Evolutionary conservation across 805 yeast genomes (phyloP), one percentile per base, ranked within the genome.

Genomic region (Lachancea thermotolerans): DNA sequence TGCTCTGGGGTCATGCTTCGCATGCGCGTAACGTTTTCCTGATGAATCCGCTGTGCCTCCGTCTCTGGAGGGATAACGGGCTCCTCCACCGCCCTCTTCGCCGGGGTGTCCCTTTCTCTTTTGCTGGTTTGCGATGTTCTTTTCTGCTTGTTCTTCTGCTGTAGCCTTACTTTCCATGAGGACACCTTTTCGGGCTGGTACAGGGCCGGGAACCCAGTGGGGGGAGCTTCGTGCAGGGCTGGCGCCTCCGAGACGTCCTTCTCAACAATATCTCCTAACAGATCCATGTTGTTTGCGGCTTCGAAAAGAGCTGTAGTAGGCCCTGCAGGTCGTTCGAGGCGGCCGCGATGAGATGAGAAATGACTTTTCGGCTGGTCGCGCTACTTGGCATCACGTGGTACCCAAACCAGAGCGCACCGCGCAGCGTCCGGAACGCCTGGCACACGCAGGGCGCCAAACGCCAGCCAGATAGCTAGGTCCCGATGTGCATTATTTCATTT

Each of bases 11-110:
- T 68, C 90, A 89, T 82, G 11, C 65, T 60, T 32, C 78, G 67
- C 45, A 90, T 60, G 35, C 72, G 69, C 33, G 79, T 76, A 49
- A 85, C 62, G 61, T 88, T 90, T 57, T 89, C 95, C 45, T 75
- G 60, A 59, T 87, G 91, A 17, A 89, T 86, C 57, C 77, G 74
- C 51, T 84, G 90, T 0, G 83, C 77, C 53, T 85, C 95, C 0
- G 82, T 66, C 39, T 75, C 48, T 14, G 33, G 8, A 8, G 25
- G 25, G 7, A 4, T 4, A 21, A 7, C 7, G 7, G 18, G 41
- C 25, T 38, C 21, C 36, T 18, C 16, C 4, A 11, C 11, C 11
- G 11, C 30, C 5, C 5, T 12, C 31, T 17, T 25, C 4, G 39
- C 4, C 14, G n/a, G 16, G 12, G 14, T 7, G 8, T 15, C 11